Conservation (phyloP, 345 rosid species). For the Arabis hirsuta region DNA sequence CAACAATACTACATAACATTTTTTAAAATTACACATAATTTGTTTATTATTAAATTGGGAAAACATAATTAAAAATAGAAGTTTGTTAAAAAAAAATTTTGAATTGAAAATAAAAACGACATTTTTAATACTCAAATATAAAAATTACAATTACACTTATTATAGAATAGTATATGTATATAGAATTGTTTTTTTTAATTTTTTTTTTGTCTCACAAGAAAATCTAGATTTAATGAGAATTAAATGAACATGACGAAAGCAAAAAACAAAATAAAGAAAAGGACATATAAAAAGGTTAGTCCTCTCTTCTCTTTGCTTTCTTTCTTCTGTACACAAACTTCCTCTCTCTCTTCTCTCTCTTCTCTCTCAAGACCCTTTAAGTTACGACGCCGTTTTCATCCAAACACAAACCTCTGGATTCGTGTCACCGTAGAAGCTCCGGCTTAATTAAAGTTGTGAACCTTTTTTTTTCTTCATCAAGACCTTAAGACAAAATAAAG, state of each 20-base stretch:
- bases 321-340: conserved; percentile 35
- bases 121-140: no score
- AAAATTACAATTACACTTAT: no score
- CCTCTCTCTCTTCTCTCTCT: background rate
- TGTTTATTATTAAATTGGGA: no score
- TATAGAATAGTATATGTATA: background rate
- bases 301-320: conserved; percentile 42
- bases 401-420: conserved; percentile 28
- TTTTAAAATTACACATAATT: no score
- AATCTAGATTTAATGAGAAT: conserved; percentile 30
- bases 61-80: no score
- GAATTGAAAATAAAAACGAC: no score
- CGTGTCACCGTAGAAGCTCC: conserved; percentile 16
- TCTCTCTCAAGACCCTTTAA: conserved; percentile 4
- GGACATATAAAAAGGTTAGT: conserved; percentile 36
- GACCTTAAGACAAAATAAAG: conserved; percentile 1
- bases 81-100: no score
- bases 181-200: background rate
- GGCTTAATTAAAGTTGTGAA: conserved; percentile 4
- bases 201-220: conserved; percentile 1
- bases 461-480: conserved; percentile 27
- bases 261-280: conserved; percentile 39
- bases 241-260: conserved; percentile 33
- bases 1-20: no score
- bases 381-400: conserved; percentile 37